Evolutionary conservation across 768 basidiomycete genomes (phyloP).

Genomic region (Trametes coccinea): DNA sequence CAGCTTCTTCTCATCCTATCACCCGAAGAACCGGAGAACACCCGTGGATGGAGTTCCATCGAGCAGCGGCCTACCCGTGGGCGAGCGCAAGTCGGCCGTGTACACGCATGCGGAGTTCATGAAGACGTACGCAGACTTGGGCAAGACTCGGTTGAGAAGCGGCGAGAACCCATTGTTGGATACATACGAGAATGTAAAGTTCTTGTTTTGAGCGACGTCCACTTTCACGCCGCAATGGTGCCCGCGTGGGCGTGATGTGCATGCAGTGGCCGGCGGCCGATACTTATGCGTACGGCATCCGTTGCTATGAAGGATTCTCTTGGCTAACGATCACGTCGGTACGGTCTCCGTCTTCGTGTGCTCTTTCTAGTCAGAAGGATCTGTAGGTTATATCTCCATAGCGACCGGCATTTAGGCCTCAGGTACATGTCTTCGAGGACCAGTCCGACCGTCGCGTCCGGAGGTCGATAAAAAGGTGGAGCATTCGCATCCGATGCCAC

Average conservation of each 20-base stretch:
- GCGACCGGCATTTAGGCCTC: constrained; percentile 1
- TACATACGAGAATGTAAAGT: constrained; percentile 92
- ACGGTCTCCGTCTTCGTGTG: background rate
- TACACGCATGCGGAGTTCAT: constrained; percentile 90
- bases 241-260: background rate
- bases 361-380: background rate
- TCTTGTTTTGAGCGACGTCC: constrained; percentile 63
- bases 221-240: background rate
- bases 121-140: constrained; percentile 77
- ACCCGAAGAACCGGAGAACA: constrained; percentile 53
- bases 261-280: no score
- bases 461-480: constrained; percentile 1
- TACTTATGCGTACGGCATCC: no score
- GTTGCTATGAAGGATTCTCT: background rate
- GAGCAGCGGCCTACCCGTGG: constrained; percentile 76
- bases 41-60: constrained; percentile 73
- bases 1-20: constrained; percentile 73
- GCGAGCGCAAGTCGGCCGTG: constrained; percentile 79
- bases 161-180: constrained; percentile 89
- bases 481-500: background rate
- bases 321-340: constrained; percentile 3
- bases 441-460: background rate
- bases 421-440: background rate
- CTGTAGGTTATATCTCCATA: constrained; percentile 2
- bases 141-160: constrained; percentile 66